Evolutionary conservation across 1,284 basidiomycete genomes (phyloP).

Genomic region (Phlebopus sp.): DNA sequence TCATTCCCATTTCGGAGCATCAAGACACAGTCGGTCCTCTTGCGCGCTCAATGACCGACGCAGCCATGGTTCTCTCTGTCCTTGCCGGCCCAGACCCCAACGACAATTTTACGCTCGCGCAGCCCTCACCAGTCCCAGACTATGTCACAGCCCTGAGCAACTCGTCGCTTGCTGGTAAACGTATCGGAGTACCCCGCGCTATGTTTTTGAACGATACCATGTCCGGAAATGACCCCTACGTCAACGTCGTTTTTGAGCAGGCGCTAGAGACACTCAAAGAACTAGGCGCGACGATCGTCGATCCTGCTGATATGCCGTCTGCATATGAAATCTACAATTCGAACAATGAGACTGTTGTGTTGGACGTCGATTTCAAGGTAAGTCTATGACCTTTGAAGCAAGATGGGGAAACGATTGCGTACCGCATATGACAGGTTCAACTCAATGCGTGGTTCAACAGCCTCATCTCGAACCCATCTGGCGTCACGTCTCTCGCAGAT

Average conservation of each 20-base stretch:
- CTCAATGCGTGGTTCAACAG: slow-evolving; percentile 46
- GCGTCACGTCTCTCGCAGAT: slow-evolving; percentile 51
- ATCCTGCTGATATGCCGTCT: slow-evolving; percentile 59
- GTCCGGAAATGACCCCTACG: slow-evolving; percentile 41
- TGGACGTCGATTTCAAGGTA: slow-evolving; percentile 59
- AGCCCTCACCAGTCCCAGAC: slow-evolving; percentile 53
- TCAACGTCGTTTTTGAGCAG: slow-evolving; percentile 47
- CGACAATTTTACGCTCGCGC: slow-evolving; percentile 60
- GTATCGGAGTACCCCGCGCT: slow-evolving; percentile 57
- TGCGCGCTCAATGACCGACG: slow-evolving; percentile 56
- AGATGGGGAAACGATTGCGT: not conserved
- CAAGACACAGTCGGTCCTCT: slow-evolving; percentile 68
- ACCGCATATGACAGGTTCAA: slow-evolving; percentile 39
- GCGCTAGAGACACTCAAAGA: slow-evolving; percentile 45
- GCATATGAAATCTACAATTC: slow-evolving; percentile 49
- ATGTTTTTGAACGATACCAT: slow-evolving; percentile 45
- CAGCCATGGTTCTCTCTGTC: slow-evolving; percentile 53
- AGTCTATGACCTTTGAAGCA: not conserved
- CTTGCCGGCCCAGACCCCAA: slow-evolving; percentile 60
- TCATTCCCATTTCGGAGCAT: slow-evolving; percentile 58
- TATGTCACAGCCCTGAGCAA: slow-evolving; percentile 50
- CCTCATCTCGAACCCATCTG: slow-evolving; percentile 48
- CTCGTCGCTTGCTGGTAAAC: slow-evolving; percentile 50
- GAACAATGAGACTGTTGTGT: slow-evolving; percentile 53
- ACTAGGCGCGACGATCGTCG: slow-evolving; percentile 59